Percentiles rank a stretch among this genome's conserved stretches.
phyloP scores from a whole-genome alignment of 176 grass and related monocot genomes.

The Saccharum officinarum region DNA sequence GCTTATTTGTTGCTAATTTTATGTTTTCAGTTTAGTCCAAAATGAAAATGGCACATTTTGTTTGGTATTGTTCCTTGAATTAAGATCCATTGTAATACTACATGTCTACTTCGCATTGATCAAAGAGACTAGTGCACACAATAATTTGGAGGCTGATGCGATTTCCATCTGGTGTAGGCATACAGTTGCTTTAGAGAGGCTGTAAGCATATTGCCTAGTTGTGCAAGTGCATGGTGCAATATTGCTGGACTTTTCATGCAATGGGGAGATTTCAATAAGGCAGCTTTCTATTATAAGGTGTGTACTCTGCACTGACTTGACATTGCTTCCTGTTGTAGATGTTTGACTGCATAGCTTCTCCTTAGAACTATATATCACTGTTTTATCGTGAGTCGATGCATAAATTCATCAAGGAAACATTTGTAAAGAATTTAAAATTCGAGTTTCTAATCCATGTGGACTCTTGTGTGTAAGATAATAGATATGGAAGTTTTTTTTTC shows the following conservation, averaged over 20 bases:
- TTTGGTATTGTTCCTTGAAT: neutral
- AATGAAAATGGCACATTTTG: neutral
- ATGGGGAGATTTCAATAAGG: constrained; percentile 61
- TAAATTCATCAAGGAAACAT: neutral
- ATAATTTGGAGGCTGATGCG: neutral
- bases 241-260: constrained; percentile 75
- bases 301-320: neutral
- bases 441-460: neutral
- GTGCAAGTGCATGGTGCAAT: constrained; percentile 78
- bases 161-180: constrained; percentile 50
- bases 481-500: constrained; percentile 3
- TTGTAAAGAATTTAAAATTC: neutral
- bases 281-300: constrained; percentile 73
- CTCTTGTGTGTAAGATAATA: neutral
- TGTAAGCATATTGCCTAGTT: constrained; percentile 56
- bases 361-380: neutral
- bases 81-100: neutral
- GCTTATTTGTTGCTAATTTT: neutral
- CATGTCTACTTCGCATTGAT: neutral
- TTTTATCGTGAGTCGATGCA: neutral
- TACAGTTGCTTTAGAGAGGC: constrained; percentile 76
- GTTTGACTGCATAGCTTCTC: neutral
- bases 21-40: neutral
- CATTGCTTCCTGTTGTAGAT: neutral
- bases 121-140: neutral